phyloP scores from a whole-genome alignment of 2,329 filamentous ascomycete species.

The Ceratocystis lukuohia region DNA sequence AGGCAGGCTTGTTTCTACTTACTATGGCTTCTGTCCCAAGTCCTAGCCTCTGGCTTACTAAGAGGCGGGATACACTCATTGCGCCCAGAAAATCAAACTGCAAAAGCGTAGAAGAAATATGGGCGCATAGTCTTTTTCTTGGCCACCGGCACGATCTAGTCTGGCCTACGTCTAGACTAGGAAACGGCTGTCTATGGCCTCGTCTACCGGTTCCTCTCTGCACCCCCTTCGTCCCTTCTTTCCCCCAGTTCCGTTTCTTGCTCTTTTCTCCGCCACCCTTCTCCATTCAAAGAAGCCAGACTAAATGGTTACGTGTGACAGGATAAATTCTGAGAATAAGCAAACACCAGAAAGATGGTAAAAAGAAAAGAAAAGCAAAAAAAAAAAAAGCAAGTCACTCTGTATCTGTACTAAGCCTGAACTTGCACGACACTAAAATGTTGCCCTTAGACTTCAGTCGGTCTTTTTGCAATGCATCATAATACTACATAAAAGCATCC shows the following conservation, averaged over 20 bases:
- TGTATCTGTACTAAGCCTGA: background rate
- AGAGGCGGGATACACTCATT: too few relatives aligned
- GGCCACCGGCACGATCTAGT: too few relatives aligned
- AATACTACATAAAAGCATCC: background rate
- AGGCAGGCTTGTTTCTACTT: background rate
- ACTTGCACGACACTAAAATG: background rate
- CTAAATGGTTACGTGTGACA: background rate
- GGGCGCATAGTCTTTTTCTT: too few relatives aligned
- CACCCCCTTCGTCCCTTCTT: background rate
- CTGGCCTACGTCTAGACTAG: too few relatives aligned
- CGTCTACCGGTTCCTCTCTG: too few relatives aligned
- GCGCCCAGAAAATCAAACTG: background rate
- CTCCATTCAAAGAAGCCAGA: background rate
- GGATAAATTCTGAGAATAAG: too few relatives aligned
- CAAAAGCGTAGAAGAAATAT: background rate
- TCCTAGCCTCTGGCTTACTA: too few relatives aligned
- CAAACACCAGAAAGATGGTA: background rate
- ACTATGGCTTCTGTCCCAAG: background rate
- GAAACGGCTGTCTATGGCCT: too few relatives aligned
- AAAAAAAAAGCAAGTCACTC: background rate
- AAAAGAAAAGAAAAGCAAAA: background rate
- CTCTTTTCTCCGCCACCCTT: background rate
- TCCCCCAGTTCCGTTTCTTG: too few relatives aligned
- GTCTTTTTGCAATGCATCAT: conserved; percentile 4
- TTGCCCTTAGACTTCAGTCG: conserved; percentile 10